These are phyloP conservation scores for Quercus robur DNA, from an alignment of 306 rosid species.

Conservation along the genomic window DNA sequence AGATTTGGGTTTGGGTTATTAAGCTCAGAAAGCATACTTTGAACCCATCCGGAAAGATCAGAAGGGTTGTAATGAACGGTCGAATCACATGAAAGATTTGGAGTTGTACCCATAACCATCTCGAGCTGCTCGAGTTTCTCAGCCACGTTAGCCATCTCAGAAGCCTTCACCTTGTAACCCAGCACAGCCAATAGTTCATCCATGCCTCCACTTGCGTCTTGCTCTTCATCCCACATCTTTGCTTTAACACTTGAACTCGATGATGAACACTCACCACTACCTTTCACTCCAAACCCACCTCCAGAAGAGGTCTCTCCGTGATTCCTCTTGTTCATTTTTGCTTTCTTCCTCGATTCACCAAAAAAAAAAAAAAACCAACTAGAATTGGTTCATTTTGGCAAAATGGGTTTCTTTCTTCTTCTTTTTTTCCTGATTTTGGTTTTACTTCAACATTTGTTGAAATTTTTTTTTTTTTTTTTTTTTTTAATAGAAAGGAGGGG, in stretches of 20 bases:
- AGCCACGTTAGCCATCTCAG: conserved; percentile 82
- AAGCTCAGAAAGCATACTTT: conserved; percentile 68
- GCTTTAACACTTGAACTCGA: conserved; percentile 27
- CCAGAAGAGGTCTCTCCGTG: conserved; percentile 16
- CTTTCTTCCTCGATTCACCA: not conserved
- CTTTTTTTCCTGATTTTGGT: no score
- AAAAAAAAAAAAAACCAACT: not conserved
- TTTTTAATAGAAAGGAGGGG: not conserved
- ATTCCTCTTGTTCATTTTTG: conserved; percentile 55
- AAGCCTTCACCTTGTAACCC: conserved; percentile 69
- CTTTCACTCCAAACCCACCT: conserved; percentile 13
- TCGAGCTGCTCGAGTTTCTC: conserved; percentile 75
- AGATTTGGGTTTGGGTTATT: conserved; percentile 29
- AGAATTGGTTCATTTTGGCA: conserved; percentile 10
- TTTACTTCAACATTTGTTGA: no score
- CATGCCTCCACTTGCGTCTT: conserved; percentile 35
- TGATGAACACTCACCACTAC: conserved; percentile 34
- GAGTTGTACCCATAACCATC: conserved; percentile 68
- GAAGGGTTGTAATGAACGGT: conserved; percentile 81
- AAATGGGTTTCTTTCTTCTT: conserved; percentile 3
- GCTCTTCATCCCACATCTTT: conserved; percentile 49
- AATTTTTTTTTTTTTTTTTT: not conserved
- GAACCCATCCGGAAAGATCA: conserved; percentile 79
- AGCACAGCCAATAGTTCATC: conserved; percentile 65
- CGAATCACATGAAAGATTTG: conserved; percentile 48